Conservation (phyloP, 495 filamentous ascomycete genomes). For the Oidiodendron maius region DNA sequence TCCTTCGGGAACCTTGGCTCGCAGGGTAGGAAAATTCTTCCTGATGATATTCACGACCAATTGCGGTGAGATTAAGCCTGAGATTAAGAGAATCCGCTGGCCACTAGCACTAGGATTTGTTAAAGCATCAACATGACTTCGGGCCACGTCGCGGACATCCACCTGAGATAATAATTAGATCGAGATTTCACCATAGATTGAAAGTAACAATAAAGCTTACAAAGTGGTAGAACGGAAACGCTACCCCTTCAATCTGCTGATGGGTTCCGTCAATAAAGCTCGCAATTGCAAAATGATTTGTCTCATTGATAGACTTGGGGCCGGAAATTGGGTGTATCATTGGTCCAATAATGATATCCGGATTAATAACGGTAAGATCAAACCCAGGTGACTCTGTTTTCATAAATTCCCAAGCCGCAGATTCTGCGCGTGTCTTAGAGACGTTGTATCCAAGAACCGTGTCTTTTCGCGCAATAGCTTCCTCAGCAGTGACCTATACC, state of each 20-base stretch:
- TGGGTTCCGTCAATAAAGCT: slow-evolving; percentile 29
- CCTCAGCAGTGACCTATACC: slow-evolving; percentile 24
- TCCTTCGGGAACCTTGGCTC: slow-evolving; percentile 18
- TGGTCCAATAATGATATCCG: slow-evolving; percentile 14
- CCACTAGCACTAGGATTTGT: slow-evolving; percentile 18
- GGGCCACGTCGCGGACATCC: slow-evolving; percentile 32
- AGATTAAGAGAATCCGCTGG: slow-evolving; percentile 29
- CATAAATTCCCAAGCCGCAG: slow-evolving; percentile 32
- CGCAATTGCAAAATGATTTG: slow-evolving; percentile 27
- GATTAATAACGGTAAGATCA: slow-evolving; percentile 32
- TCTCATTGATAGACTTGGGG: slow-evolving; percentile 26
- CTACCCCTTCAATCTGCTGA: slow-evolving; percentile 14
- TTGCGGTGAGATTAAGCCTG: slow-evolving; percentile 30
- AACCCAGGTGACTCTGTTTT: slow-evolving; percentile 22
- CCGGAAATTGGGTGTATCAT: slow-evolving; percentile 22
- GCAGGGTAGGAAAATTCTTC: slow-evolving; percentile 18
- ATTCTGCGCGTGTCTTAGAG: slow-evolving; percentile 30
- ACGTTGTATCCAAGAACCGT: slow-evolving; percentile 29
- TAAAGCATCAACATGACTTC: slow-evolving; percentile 27
- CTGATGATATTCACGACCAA: slow-evolving; percentile 29
- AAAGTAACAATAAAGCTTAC: slow-evolving; percentile 16
- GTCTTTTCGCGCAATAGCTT: slow-evolving; percentile 25
- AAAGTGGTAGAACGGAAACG: slow-evolving; percentile 28
- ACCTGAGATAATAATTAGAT: slow-evolving; percentile 23
- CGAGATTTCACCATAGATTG: slow-evolving; percentile 4